Evolutionary conservation across 2,329 filamentous ascomycete genomes (phyloP).

Genomic region (Aspergillus unguis): DNA sequence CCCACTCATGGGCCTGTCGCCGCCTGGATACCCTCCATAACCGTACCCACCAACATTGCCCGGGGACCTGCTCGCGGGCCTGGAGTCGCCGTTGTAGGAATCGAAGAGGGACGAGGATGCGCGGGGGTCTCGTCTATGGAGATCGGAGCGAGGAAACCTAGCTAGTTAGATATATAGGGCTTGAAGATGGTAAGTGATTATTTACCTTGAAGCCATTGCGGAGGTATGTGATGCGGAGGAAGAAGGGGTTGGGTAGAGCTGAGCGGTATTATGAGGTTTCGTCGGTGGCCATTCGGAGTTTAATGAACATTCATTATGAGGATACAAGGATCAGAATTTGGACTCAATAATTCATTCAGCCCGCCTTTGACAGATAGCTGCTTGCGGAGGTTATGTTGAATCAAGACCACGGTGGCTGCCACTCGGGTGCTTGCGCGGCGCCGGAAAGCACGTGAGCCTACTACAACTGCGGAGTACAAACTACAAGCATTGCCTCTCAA

Average conservation of each 20-base stretch:
- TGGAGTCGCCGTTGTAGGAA: constrained; percentile 61
- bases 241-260: neutral
- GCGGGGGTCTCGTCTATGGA: constrained; percentile 67
- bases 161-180: neutral
- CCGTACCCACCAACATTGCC: constrained; percentile 53
- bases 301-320: constrained; percentile 1
- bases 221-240: constrained; percentile 10
- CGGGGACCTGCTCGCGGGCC: constrained; percentile 39
- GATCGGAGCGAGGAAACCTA: constrained; percentile 65
- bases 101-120: constrained; percentile 70
- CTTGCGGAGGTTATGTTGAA: constrained; percentile 1
- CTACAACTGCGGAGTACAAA: neutral
- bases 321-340: neutral
- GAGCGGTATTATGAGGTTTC: neutral
- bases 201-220: constrained; percentile 37
- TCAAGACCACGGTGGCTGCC: constrained; percentile 15
- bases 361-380: neutral
- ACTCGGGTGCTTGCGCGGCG: constrained; percentile 16
- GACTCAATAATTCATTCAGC: neutral
- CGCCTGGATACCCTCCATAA: constrained; percentile 31
- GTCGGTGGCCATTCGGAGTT: neutral
- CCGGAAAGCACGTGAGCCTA: constrained; percentile 11
- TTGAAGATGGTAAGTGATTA: constrained; percentile 1
- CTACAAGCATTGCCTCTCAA: neutral
- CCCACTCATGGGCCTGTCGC: constrained; percentile 24